These are phyloP conservation scores for Leccinellum rugosiceps DNA, from an alignment of 768 basidiomycete genomes.

Conservation along the genomic window DNA sequence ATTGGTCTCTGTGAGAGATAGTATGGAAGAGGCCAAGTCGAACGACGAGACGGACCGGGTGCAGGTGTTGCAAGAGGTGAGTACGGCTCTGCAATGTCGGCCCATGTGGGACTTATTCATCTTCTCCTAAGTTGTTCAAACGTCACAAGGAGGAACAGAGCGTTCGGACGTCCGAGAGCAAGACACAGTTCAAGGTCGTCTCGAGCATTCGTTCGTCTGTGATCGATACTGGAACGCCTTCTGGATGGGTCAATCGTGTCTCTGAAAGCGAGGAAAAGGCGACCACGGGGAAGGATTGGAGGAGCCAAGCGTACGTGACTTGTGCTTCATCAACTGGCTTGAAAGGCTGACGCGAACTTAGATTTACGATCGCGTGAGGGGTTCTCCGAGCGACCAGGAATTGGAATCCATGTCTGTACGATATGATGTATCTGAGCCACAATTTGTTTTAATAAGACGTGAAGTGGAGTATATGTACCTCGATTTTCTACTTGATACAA, in stretches of 20 bases:
- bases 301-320: constrained; percentile 44
- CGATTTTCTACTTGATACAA: neutral
- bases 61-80: constrained; percentile 59
- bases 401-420: neutral
- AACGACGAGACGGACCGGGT: constrained; percentile 39
- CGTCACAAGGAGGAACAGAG: constrained; percentile 49
- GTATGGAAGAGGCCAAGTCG: constrained; percentile 62
- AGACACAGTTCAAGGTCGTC: constrained; percentile 80
- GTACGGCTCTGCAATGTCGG: constrained; percentile 3
- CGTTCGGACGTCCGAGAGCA: constrained; percentile 37
- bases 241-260: constrained; percentile 69
- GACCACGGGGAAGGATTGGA: constrained; percentile 47
- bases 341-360: constrained; percentile 3
- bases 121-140: constrained; percentile 48
- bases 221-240: constrained; percentile 60
- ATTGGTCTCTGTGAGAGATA: constrained; percentile 81
- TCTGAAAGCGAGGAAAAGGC: constrained; percentile 41
- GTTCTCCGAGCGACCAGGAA: neutral
- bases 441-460: neutral
- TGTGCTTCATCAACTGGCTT: neutral
- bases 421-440: neutral
- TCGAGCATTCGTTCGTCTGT: constrained; percentile 67
- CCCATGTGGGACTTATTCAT: neutral
- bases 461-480: neutral
- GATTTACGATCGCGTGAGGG: constrained; percentile 14